Evolutionary conservation across 495 filamentous ascomycete genomes (phyloP), one percentile per base, ranked within the genome.

Genomic region (Tuber microsphaerosporum): DNA sequence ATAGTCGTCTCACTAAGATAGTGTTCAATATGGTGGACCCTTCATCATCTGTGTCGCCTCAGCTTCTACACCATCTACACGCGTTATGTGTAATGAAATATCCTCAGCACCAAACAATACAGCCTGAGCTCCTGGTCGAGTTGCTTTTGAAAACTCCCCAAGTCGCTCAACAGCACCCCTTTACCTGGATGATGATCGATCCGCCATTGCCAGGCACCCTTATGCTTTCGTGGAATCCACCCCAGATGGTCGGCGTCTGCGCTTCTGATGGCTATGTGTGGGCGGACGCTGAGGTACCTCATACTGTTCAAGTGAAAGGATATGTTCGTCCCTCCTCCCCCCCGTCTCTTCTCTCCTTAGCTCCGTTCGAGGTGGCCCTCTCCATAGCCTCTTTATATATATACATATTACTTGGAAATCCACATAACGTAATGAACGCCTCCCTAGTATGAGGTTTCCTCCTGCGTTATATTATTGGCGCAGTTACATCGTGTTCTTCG

Each of bases 241-340:
- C 89, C 14, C 85, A 87, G 34, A 87, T 89, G 72, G 85, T 93
- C 72, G 89, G 88, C 26, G 87, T 86, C 5, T 89, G 89, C 71
- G 90, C 95, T 34, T 96, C 90, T 75, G 94, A 99, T 87, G 95
- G 95, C 20, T 94, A 93, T 81, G 85, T 97, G 71, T 99, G 94
- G 94, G 88, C 90, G 8, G 91, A 92, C 79, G 86, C 88, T 20
- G 94, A 98, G 84, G 86, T 89, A 72, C 89, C 87, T 71, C 76
- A 75, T 71, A 76, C 73, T 42, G 74, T 80, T 31, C 77, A 76
- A 48, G 78, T 79, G 10, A 80, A 79, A 77, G 78, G 78, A 14
- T 80, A 79, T 80, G 78, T 80, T 76, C 71, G 78, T 80, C 48
- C 56, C 44, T 46, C 26, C 44, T 43, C 69, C 48, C 26, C 10